Evolutionary conservation across 1,284 basidiomycete species (phyloP).

Genomic region (Fomitiporia mediterranea): DNA sequence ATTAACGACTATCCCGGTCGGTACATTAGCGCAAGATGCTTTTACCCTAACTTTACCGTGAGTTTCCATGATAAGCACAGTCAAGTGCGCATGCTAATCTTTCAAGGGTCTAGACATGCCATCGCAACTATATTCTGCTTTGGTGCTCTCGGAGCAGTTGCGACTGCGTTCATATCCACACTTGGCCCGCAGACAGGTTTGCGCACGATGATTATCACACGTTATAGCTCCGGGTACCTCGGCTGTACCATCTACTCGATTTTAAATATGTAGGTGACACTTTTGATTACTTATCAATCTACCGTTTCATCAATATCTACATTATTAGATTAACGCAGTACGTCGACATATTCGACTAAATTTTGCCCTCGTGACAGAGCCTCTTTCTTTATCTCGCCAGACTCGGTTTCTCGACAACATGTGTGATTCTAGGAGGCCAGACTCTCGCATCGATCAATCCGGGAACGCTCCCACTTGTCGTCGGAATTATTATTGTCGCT

Average conservation of each 20-base stretch:
- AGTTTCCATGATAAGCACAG: constrained; percentile 22
- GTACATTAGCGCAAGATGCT: constrained; percentile 48
- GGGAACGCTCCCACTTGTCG: constrained; percentile 39
- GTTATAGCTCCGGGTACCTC: constrained; percentile 53
- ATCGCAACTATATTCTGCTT: constrained; percentile 43
- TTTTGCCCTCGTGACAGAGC: background rate
- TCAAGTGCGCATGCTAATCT: background rate
- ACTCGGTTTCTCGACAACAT: constrained; percentile 41
- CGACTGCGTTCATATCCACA: constrained; percentile 49
- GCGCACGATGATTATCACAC: constrained; percentile 54
- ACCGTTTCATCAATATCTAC: background rate
- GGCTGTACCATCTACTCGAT: constrained; percentile 53
- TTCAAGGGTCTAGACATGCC: constrained; percentile 33
- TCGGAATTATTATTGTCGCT: constrained; percentile 42
- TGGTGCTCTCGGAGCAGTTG: constrained; percentile 36
- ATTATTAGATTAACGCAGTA: constrained; percentile 40
- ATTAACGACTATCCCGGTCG: constrained; percentile 53
- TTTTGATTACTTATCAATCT: background rate
- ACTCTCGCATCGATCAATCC: constrained; percentile 42
- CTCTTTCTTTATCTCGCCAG: constrained; percentile 24
- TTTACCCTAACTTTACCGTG: constrained; percentile 48
- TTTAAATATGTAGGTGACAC: constrained; percentile 40
- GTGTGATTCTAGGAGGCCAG: constrained; percentile 46
- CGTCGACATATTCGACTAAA: constrained; percentile 15
- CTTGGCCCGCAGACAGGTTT: constrained; percentile 60